Conservation (phyloP, 2,329 filamentous ascomycete species). For the Achaetomium macrosporum region DNA sequence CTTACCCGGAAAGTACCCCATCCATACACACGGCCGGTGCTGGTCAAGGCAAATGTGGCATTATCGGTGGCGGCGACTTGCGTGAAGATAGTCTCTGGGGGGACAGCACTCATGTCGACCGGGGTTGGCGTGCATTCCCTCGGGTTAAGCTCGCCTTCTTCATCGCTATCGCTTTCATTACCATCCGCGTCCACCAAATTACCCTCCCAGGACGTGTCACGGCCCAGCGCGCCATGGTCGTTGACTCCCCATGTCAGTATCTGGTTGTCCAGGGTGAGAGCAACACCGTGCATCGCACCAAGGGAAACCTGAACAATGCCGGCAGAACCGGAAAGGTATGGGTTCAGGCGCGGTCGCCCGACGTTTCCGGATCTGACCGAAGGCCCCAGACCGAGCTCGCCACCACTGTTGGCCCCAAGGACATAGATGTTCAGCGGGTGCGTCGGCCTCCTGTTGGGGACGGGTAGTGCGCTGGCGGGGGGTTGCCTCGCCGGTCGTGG, state of each 20-base stretch:
- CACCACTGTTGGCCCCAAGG: slow-evolving; percentile 69
- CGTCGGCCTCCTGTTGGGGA: slow-evolving; percentile 44
- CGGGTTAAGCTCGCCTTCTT: slow-evolving; percentile 49
- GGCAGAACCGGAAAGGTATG: slow-evolving; percentile 45
- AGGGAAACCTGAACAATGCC: slow-evolving; percentile 65
- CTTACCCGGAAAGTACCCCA: slow-evolving; percentile 70
- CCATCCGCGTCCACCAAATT: slow-evolving; percentile 47
- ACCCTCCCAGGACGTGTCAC: slow-evolving; percentile 59
- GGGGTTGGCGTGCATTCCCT: slow-evolving; percentile 53
- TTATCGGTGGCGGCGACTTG: slow-evolving; percentile 68
- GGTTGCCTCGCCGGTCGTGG: neutral
- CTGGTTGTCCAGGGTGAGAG: slow-evolving; percentile 70
- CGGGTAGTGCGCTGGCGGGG: slow-evolving; percentile 41
- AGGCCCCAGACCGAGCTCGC: slow-evolving; percentile 72
- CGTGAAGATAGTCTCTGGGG: slow-evolving; percentile 32
- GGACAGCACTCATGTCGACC: slow-evolving; percentile 41
- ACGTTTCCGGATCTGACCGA: slow-evolving; percentile 56
- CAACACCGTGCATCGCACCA: slow-evolving; percentile 75
- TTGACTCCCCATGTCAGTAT: slow-evolving; percentile 84
- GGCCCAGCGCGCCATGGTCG: slow-evolving; percentile 72
- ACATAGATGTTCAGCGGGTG: slow-evolving; percentile 65
- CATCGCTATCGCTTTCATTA: slow-evolving; percentile 31
- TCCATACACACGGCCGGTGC: slow-evolving; percentile 69
- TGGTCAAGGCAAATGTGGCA: slow-evolving; percentile 67
- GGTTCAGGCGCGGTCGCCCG: slow-evolving; percentile 65